phyloP scores from a whole-genome alignment of 2,329 filamentous ascomycete genomes.

The Pyrenochaeta sp. region DNA sequence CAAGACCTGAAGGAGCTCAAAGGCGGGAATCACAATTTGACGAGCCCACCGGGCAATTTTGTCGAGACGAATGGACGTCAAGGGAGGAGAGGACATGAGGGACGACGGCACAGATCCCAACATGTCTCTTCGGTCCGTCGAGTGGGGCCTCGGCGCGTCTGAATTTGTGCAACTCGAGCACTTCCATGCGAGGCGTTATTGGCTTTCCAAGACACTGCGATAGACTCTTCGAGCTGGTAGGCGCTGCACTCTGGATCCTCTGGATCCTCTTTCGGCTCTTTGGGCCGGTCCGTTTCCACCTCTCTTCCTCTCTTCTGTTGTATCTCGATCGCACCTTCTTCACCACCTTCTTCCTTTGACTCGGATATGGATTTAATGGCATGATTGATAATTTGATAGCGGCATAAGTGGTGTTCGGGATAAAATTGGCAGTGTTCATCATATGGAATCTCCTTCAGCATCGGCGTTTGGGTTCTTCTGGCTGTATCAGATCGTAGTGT shows the following conservation, averaged over 20 bases:
- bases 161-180: conserved; percentile 3
- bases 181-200: not conserved
- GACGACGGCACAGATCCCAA: conserved; percentile 16
- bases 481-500: not conserved
- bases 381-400: not conserved
- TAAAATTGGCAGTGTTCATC: not conserved
- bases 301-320: too few relatives aligned
- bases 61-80: conserved; percentile 21
- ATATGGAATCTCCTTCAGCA: too few relatives aligned
- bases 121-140: conserved; percentile 16
- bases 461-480: not conserved
- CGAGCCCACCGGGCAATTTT: conserved; percentile 24
- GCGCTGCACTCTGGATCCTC: too few relatives aligned
- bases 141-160: conserved; percentile 4
- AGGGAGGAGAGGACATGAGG: conserved; percentile 10
- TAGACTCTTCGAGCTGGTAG: too few relatives aligned
- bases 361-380: not conserved
- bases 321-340: too few relatives aligned
- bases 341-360: not conserved
- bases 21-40: conserved; percentile 38
- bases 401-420: conserved; percentile 1
- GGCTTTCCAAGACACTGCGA: not conserved
- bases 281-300: too few relatives aligned
- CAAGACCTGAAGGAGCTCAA: conserved; percentile 43
- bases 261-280: too few relatives aligned